These are phyloP conservation scores for Ambispora gerdemannii DNA, from an alignment of 192 early-diverging fungal genomes.

Conservation along the genomic window DNA sequence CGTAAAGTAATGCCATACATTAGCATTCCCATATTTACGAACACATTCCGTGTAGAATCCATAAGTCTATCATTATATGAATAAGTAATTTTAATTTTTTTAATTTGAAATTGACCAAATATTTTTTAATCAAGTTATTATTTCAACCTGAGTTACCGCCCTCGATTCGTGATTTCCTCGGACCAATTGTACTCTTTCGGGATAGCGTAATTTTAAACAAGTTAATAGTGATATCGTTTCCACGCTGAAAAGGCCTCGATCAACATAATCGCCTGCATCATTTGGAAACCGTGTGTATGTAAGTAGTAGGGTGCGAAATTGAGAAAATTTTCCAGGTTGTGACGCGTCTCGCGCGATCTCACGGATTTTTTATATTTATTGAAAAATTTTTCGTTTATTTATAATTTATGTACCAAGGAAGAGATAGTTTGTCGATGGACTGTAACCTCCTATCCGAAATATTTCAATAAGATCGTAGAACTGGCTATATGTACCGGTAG, in stretches of 20 bases:
- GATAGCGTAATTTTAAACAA: slow-evolving; percentile 87
- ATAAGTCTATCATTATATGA: slow-evolving; percentile 59
- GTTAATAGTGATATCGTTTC: slow-evolving; percentile 90
- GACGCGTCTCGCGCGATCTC: slow-evolving; percentile 4
- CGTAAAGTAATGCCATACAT: slow-evolving; percentile 91
- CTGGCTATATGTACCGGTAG: no score
- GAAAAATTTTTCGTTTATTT: not conserved
- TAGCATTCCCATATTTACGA: slow-evolving; percentile 77
- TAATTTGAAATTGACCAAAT: not conserved
- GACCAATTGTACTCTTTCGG: slow-evolving; percentile 81
- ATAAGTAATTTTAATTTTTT: not conserved
- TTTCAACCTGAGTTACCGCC: slow-evolving; percentile 80
- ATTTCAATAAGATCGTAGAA: slow-evolving; percentile 87
- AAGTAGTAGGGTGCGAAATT: slow-evolving; percentile 13
- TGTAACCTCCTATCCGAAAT: slow-evolving; percentile 78
- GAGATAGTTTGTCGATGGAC: slow-evolving; percentile 81
- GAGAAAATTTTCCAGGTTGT: no score
- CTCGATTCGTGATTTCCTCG: slow-evolving; percentile 95
- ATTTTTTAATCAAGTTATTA: not conserved
- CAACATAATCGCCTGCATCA: slow-evolving; percentile 86
- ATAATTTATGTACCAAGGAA: slow-evolving; percentile 62
- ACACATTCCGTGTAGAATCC: slow-evolving; percentile 93
- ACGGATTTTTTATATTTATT: no score
- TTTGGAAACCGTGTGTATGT: slow-evolving; percentile 9
- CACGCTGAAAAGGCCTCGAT: slow-evolving; percentile 80